Base-by-base conservation (phyloP, 495 filamentous ascomycete genomes). In the Talaromyces proteolyticus region DNA sequence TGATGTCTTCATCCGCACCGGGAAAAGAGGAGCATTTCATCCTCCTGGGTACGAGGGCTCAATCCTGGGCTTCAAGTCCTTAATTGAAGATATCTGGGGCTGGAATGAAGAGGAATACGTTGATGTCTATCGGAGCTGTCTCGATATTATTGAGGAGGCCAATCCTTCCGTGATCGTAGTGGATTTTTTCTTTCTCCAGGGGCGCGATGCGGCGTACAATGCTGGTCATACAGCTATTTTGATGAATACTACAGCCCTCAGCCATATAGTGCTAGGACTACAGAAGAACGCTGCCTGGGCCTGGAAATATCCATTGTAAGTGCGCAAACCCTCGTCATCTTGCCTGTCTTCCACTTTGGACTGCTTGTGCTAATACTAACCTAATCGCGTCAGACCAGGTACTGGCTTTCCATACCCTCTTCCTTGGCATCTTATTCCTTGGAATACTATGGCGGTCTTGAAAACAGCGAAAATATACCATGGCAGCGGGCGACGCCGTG, bases 91-190 rank as follows among this genome's bases (percentile, higher is more conserved):
- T 34, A 57, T 70, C 51, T 52, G 68, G 50, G 60, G 59, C 12
- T 80, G 75, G 75, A 68, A 62, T 1, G 72, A 69, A 1, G 59
- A 63, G 0, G 76, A 78, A 45, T 80, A 79, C 50, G 64, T 73
- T 0, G 55, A 64, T n/a, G 69, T 75, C 12, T 75, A 74, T 44
- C 52, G 63, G 42, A 68, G 67, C 41, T 69, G 70, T 38, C 22
- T 74, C 4, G 66, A 68, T 19, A 73, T 79, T 17, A 53, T 80
- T 25, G 47, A 62, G 2, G 49, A 63, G 0, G 52, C 75, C 0
- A 49, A 66, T 16, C 74, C 79, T 3, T 55, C 62, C 11, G 51
- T 78, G 12, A 62, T 76, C 7, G 73, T 74, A 7, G 64, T 73
- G 38, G 75, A 81, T 51, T 74, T 75, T 4, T 66, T 74, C 12